A percentile compares a stretch with the other conserved stretches of the same genome.
phyloP scores from a whole-genome alignment of 371 early-diverging fungal species.

The Mucor lusitanicus region DNA sequence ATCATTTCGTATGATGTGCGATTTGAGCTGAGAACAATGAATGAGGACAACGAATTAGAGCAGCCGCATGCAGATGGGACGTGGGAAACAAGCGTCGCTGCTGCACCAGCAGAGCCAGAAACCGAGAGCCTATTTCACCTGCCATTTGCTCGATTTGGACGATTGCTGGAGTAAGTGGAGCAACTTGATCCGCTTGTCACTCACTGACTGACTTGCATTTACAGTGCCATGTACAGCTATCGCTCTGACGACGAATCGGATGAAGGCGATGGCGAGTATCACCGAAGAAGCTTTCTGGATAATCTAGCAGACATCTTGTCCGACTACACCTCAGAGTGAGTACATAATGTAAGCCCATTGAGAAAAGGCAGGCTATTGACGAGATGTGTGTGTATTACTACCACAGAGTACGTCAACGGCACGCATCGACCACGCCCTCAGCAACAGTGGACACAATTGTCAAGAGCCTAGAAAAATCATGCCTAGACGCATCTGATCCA shows the following conservation, averaged over 20 bases:
- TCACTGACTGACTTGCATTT: not conserved
- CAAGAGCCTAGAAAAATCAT: not conserved
- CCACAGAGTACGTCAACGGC: not conserved
- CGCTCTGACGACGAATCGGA: slow-evolving; percentile 13
- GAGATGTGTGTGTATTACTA: too few species aligned
- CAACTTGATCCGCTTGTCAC: not conserved
- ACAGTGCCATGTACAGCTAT: slow-evolving; percentile 4
- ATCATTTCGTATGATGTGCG: slow-evolving; percentile 4
- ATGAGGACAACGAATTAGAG: not conserved
- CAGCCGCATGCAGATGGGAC: not conserved
- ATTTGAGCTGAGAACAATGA: slow-evolving; percentile 5
- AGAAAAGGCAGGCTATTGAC: not conserved
- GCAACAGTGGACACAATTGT: not conserved
- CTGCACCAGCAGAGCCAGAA: not conserved
- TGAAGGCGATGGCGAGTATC: slow-evolving; percentile 2
- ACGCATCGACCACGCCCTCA: not conserved
- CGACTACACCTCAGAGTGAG: slow-evolving; percentile 10
- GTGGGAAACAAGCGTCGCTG: slow-evolving; percentile 3
- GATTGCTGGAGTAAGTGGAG: slow-evolving; percentile 5
- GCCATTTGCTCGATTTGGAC: slow-evolving; percentile 9
- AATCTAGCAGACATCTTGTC: slow-evolving; percentile 11
- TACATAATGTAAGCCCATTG: not conserved
- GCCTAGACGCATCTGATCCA: slow-evolving; percentile 5
- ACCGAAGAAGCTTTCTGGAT: slow-evolving; percentile 12
- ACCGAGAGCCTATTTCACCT: slow-evolving; percentile 5